Evolutionary conservation across 2,329 filamentous ascomycete species (phyloP), one percentile per base, ranked within the genome.

Genomic region (Colletotrichum trifolii): DNA sequence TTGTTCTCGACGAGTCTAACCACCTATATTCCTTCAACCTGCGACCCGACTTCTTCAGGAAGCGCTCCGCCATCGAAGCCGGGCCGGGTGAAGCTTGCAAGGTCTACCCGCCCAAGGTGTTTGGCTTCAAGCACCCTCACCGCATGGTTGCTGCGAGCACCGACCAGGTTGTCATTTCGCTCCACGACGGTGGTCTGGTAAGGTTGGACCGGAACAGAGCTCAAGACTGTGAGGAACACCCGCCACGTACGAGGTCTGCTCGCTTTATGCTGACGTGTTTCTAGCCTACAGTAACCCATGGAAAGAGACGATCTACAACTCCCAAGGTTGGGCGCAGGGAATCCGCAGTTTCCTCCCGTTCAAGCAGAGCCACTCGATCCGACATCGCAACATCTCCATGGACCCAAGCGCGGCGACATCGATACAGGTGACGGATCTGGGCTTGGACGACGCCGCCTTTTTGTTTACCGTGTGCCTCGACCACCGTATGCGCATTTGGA

Each of bases 401-500:
- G 90, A 94, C 67, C 80, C 87, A 66, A 89, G 87, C 62, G 85
- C 91, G 3, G 89, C 90, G 4, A 89, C 88, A 1, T 89, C 91
- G 5, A 85, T 87, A 68, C 77, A 87, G 75, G 75, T 85, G 55
- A 82, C 84, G 10, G 76, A 79, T 35, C 76, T 87, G 65, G 85
- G 84, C 4, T 75, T 85, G 17, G 78, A 84, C 8, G 76, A 81
- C 54, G 78, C 78, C 6, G 77, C 83, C 1, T 89, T 87, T 69
- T 81, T 87, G 2, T 92, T 97, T 71, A 94, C 94, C 0, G 88
- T 97, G 53, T 96, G 92, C 68, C 82, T 99, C 65, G 94, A 99
- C 71, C 94, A 99, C 74, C 90, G 89, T 10, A 81, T 99, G 74
- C 90, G 94, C 72, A 89, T 96, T 43, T 98, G 96, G 95, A 96